Evolutionary conservation across 2,329 filamentous ascomycete species (phyloP).

Genomic region (Claviceps lovelessii): DNA sequence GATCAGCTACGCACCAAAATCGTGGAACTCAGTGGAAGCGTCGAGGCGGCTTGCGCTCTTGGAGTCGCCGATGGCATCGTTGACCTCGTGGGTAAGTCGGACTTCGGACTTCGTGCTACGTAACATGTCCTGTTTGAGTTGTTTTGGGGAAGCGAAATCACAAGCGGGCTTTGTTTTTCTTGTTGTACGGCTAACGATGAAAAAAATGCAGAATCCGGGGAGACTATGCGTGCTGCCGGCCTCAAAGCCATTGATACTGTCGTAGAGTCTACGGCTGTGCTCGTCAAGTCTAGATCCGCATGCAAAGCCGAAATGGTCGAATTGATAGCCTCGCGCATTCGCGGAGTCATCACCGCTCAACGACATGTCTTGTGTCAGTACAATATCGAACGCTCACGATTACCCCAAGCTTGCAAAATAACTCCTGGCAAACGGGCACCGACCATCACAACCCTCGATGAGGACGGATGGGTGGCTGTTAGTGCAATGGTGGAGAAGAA

Average conservation of each 20-base stretch:
- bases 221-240: slow-evolving; percentile 94
- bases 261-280: slow-evolving; percentile 69
- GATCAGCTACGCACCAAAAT: slow-evolving; percentile 67
- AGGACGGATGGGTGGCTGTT: slow-evolving; percentile 86
- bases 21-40: slow-evolving; percentile 88
- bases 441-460: slow-evolving; percentile 78
- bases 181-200: slow-evolving; percentile 7
- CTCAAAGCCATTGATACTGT: slow-evolving; percentile 91
- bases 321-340: slow-evolving; percentile 73
- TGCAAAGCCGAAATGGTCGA: slow-evolving; percentile 69
- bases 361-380: slow-evolving; percentile 92
- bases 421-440: slow-evolving; percentile 90
- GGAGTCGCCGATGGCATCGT: slow-evolving; percentile 96
- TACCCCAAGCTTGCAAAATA: slow-evolving; percentile 56
- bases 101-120: no score
- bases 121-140: no score
- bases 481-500: slow-evolving; percentile 87
- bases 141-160: background rate
- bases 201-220: slow-evolving; percentile 62
- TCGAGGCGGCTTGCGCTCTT: slow-evolving; percentile 89
- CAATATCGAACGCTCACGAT: slow-evolving; percentile 63
- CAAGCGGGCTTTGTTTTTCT: background rate
- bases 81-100: slow-evolving; percentile 73
- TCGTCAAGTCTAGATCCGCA: slow-evolving; percentile 80
- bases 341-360: slow-evolving; percentile 89